These are phyloP conservation scores for Lasiodiplodia gonubiensis DNA, from an alignment of 2,329 filamentous ascomycete species.

Conservation along the genomic window DNA sequence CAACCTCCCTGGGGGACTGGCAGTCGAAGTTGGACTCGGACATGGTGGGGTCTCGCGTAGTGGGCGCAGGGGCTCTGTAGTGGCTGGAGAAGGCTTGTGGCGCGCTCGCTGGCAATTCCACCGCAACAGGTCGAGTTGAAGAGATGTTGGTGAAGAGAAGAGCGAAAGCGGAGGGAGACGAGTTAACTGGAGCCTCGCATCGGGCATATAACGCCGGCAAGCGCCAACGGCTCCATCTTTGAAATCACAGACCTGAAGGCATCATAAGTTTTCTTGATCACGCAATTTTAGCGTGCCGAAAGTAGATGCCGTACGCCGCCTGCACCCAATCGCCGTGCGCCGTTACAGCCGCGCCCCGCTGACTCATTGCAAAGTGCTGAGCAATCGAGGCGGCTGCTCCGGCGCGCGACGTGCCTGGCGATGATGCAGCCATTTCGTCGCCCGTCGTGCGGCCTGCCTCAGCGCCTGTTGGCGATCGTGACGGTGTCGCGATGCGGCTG, in stretches of 20 bases:
- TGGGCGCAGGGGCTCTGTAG: conserved; percentile 18
- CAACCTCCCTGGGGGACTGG: conserved; percentile 53
- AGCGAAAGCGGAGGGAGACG: conserved; percentile 19
- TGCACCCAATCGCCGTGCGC: neutral
- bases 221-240: conserved; percentile 29
- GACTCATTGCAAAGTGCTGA: neutral
- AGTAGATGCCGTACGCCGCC: neutral
- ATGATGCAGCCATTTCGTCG: conserved; percentile 10
- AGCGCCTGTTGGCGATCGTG: conserved; percentile 14
- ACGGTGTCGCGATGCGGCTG: conserved; percentile 5
- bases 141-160: conserved; percentile 17
- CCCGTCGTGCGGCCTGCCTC: neutral
- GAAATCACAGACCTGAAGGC: conserved; percentile 32
- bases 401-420: conserved; percentile 1
- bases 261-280: conserved; percentile 32
- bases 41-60: conserved; percentile 28
- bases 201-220: conserved; percentile 28
- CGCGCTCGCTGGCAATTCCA: conserved; percentile 13
- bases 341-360: conserved; percentile 10
- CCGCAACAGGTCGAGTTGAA: neutral
- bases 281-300: conserved; percentile 31
- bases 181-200: conserved; percentile 24
- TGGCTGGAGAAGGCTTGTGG: conserved; percentile 13
- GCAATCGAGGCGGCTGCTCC: conserved; percentile 23
- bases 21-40: conserved; percentile 29